Conservation (phyloP, 1,139 yeast genomes). For the Yamadazyma atlantica region DNA sequence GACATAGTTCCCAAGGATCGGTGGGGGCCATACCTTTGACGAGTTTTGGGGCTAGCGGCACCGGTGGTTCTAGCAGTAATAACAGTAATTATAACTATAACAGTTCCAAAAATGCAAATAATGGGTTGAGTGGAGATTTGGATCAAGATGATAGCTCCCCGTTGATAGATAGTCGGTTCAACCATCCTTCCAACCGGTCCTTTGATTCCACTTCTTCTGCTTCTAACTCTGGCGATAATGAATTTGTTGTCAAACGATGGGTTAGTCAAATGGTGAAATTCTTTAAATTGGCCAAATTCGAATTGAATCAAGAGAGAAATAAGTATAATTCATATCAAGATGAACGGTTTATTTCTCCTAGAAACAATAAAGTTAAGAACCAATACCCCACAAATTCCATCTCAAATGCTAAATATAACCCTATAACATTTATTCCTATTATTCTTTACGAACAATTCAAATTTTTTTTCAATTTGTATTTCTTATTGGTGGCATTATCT, state of each 20-base stretch:
- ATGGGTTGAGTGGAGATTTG: slow-evolving; percentile 7
- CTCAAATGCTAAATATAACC: slow-evolving; percentile 92
- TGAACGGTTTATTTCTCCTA: slow-evolving; percentile 40
- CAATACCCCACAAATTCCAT: slow-evolving; percentile 74
- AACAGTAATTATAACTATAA: slow-evolving; percentile 1
- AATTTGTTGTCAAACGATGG: slow-evolving; percentile 15
- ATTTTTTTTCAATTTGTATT: slow-evolving; percentile 92
- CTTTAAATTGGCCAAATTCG: slow-evolving; percentile 27
- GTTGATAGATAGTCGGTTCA: slow-evolving; percentile 21
- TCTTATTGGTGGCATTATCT: slow-evolving; percentile 87
- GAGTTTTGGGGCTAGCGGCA: slow-evolving; percentile 8
- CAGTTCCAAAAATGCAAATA: not conserved
- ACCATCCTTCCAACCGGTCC: slow-evolving; percentile 17
- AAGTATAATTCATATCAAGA: slow-evolving; percentile 7
- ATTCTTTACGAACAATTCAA: slow-evolving; percentile 94
- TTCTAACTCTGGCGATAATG: slow-evolving; percentile 15
- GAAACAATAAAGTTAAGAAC: slow-evolving; percentile 17
- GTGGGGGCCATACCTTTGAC: slow-evolving; percentile 30
- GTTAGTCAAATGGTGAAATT: slow-evolving; percentile 19
- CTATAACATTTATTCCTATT: slow-evolving; percentile 83
- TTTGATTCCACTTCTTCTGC: slow-evolving; percentile 23
- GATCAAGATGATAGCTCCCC: slow-evolving; percentile 29
- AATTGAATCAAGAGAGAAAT: slow-evolving; percentile 25
- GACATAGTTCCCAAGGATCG: slow-evolving; percentile 27
- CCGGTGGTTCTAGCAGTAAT: not conserved